Evolutionary conservation across 2,329 filamentous ascomycete species (phyloP).

Genomic region (Aspergillus tubingensis): DNA sequence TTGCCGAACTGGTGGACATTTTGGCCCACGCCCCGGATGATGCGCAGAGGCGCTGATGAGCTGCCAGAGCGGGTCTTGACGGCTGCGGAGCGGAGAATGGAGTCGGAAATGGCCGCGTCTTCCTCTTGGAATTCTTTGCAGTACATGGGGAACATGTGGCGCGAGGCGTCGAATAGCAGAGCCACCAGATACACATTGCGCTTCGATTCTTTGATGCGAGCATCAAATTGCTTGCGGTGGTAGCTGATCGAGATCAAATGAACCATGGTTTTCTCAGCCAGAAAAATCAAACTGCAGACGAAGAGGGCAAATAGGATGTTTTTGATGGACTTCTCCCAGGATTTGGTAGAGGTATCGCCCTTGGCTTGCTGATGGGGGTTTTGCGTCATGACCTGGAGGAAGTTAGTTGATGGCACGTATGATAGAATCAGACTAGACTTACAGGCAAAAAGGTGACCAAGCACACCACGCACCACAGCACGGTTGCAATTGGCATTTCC

Average conservation of each 20-base stretch:
- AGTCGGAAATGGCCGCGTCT: conserved; percentile 88
- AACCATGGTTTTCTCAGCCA: conserved; percentile 61
- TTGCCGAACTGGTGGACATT: conserved; percentile 81
- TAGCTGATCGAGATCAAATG: conserved; percentile 70
- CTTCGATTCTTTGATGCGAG: conserved; percentile 84
- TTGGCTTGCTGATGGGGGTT: conserved; percentile 40
- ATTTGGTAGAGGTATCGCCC: conserved; percentile 35
- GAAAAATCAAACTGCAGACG: conserved; percentile 58
- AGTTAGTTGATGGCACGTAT: neutral
- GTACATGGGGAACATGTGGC: conserved; percentile 86
- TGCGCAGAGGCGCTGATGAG: conserved; percentile 72
- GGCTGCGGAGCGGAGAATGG: conserved; percentile 64
- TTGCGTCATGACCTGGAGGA: conserved; percentile 43
- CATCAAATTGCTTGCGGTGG: conserved; percentile 66
- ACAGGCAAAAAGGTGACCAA: conserved; percentile 62
- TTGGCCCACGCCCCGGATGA: conserved; percentile 72
- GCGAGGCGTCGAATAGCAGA: conserved; percentile 85
- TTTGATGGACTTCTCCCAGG: conserved; percentile 59
- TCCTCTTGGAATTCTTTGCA: conserved; percentile 88
- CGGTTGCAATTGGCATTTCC: conserved; percentile 62
- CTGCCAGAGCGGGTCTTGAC: conserved; percentile 48
- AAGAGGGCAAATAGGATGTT: conserved; percentile 61
- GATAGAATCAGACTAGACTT: conserved; percentile 4
- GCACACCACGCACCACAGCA: conserved; percentile 61
- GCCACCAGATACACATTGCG: conserved; percentile 78